Percentiles rank a stretch among this genome's conserved stretches.
Conservation (phyloP, 2,329 filamentous ascomycete species). For the Venturia aucupariae region DNA sequence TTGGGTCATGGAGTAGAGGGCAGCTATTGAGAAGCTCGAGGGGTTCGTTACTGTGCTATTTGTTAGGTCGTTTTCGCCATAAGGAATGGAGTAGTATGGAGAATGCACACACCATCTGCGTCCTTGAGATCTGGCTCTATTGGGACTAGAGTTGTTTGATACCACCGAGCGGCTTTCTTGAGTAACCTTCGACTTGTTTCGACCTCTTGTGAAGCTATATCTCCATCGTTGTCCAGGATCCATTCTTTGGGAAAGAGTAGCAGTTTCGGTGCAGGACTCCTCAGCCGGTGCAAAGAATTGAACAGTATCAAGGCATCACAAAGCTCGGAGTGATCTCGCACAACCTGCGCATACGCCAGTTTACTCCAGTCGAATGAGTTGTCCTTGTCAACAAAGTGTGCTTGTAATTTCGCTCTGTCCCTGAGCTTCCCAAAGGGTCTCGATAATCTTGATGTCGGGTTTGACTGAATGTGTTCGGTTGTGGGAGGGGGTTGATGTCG, state of each 20-base stretch:
- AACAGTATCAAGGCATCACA: conserved; percentile 43
- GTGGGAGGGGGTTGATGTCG: conserved; percentile 9
- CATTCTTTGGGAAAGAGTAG: conserved; percentile 36
- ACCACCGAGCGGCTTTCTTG: conserved; percentile 36
- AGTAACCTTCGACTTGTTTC: conserved; percentile 36
- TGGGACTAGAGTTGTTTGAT: conserved; percentile 36
- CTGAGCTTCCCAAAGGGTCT: conserved; percentile 10
- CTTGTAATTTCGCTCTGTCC: conserved; percentile 12
- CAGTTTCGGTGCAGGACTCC: conserved; percentile 36
- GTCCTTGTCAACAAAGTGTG: background rate
- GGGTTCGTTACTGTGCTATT: conserved; percentile 21
- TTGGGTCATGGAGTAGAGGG: conserved; percentile 34
- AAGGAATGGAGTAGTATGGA: background rate
- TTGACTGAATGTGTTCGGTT: background rate
- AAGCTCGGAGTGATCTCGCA: conserved; percentile 35
- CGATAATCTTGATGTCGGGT: conserved; percentile 5
- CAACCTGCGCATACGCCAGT: conserved; percentile 40
- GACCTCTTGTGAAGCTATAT: conserved; percentile 32
- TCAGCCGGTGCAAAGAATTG: conserved; percentile 35
- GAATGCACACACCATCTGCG: conserved; percentile 27
- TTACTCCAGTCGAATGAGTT: conserved; percentile 35
- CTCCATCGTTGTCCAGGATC: conserved; percentile 27
- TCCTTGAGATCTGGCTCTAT: conserved; percentile 31
- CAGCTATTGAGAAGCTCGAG: conserved; percentile 36
- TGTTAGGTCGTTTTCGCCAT: background rate